A percentile compares a stretch with the other conserved stretches of the same genome.
phyloP scores from a whole-genome alignment of 2,329 filamentous ascomycete species.

The Xylariaceae sp. region DNA sequence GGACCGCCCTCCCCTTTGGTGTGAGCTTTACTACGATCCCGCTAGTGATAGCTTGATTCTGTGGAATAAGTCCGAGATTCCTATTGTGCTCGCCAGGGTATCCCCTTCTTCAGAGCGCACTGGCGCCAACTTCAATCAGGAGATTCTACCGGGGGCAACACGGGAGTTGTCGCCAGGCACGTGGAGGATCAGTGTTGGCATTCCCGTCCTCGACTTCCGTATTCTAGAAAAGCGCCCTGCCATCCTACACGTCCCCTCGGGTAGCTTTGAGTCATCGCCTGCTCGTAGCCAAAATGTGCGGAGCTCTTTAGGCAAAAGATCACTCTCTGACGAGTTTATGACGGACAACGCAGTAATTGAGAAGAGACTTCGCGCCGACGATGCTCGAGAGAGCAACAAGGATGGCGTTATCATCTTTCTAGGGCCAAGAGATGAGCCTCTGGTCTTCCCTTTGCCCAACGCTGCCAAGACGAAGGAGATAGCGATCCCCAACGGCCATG shows the following conservation, averaged over 20 bases:
- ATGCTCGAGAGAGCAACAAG: conserved; percentile 42
- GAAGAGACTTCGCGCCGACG: conserved; percentile 50
- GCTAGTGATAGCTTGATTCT: conserved; percentile 65
- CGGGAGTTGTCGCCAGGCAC: conserved; percentile 61
- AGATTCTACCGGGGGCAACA: conserved; percentile 52
- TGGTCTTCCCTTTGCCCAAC: conserved; percentile 60
- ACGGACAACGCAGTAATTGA: conserved; percentile 41
- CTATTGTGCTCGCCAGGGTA: conserved; percentile 56
- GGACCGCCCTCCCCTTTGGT: conserved; percentile 60
- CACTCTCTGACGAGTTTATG: conserved; percentile 54
- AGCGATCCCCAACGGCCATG: conserved; percentile 53
- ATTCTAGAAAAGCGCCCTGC: conserved; percentile 62
- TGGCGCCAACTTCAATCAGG: conserved; percentile 51
- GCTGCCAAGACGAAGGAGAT: conserved; percentile 56
- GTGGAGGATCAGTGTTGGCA: conserved; percentile 61
- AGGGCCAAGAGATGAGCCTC: conserved; percentile 55
- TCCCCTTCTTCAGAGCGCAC: conserved; percentile 51
- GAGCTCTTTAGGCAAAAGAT: conserved; percentile 59
- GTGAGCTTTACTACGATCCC: conserved; percentile 66
- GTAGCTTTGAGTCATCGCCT: conserved; percentile 40
- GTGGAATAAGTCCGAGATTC: conserved; percentile 61
- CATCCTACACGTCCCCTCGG: conserved; percentile 44
- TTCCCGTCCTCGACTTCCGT: conserved; percentile 63
- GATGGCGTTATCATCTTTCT: conserved; percentile 64
- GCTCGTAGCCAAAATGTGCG: conserved; percentile 44